phyloP scores from a whole-genome alignment of 2,329 filamentous ascomycete species.

The Fusarium nanum region DNA sequence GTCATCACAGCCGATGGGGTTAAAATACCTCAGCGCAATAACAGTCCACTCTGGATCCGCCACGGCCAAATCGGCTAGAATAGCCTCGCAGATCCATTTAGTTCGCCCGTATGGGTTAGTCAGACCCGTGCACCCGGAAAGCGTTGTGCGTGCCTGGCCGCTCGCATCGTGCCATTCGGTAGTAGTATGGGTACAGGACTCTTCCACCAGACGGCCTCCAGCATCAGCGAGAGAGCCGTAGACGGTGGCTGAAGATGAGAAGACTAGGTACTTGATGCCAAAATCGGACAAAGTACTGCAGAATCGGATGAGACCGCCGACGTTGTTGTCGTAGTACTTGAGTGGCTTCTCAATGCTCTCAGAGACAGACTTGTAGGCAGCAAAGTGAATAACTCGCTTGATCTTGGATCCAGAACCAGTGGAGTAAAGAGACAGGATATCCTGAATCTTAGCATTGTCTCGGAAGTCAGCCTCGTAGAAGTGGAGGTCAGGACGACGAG shows the following conservation, averaged over 20 bases:
- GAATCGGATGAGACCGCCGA: conserved; percentile 66
- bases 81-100: conserved; percentile 76
- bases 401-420: not conserved
- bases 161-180: conserved; percentile 53
- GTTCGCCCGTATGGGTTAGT: conserved; percentile 67
- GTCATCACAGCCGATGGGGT: conserved; percentile 73
- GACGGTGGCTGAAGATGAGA: conserved; percentile 75
- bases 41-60: conserved; percentile 72
- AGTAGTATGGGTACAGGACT: conserved; percentile 56
- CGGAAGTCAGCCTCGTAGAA: conserved; percentile 15
- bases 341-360: conserved; percentile 71
- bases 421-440: not conserved
- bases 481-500: conserved; percentile 1
- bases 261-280: conserved; percentile 73
- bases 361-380: conserved; percentile 73
- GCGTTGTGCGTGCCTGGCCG: not conserved
- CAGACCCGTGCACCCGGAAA: not conserved
- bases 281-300: conserved; percentile 58
- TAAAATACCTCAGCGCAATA: conserved; percentile 74
- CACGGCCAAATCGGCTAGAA: conserved; percentile 69
- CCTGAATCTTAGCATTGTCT: not conserved
- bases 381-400: conserved; percentile 73
- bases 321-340: conserved; percentile 76
- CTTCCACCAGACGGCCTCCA: conserved; percentile 45
- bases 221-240: conserved; percentile 67